Evolutionary conservation across 2,329 filamentous ascomycete genomes (phyloP).

Genomic region (Cercospora citrullina): DNA sequence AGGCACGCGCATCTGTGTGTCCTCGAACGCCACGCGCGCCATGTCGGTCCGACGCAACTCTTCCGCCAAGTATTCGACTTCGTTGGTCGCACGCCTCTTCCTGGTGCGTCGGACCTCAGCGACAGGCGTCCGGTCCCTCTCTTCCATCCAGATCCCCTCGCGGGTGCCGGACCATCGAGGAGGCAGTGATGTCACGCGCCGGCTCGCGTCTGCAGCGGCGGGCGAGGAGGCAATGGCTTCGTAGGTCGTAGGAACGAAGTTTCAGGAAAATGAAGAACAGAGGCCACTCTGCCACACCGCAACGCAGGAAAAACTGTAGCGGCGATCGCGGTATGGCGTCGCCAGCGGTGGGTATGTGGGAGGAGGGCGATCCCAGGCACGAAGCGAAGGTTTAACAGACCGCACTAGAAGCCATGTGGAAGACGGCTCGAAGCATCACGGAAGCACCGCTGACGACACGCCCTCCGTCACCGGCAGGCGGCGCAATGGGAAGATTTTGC

Average conservation of each 20-base stretch:
- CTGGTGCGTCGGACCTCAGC: background rate
- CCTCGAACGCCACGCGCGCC: conserved; percentile 15
- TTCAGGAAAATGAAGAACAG: background rate
- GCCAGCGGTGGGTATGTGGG: background rate
- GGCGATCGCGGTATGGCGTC: background rate
- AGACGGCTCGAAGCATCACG: background rate
- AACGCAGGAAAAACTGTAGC: background rate
- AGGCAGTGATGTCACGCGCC: conserved; percentile 2
- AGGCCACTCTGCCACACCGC: background rate
- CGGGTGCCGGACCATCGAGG: background rate
- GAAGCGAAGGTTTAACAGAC: background rate
- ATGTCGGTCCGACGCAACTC: conserved; percentile 10
- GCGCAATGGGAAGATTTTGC: background rate
- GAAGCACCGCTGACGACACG: conserved; percentile 7
- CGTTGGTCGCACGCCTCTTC: conserved; percentile 14
- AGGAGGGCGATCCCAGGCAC: background rate
- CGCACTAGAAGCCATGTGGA: background rate
- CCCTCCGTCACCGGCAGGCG: background rate
- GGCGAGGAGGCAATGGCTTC: background rate
- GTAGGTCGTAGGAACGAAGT: background rate
- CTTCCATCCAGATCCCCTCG: conserved; percentile 4
- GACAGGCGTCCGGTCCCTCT: conserved; percentile 9
- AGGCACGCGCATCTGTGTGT: conserved; percentile 3
- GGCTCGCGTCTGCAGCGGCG: background rate
- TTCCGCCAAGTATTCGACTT: conserved; percentile 10